Evolutionary conservation across 2,329 filamentous ascomycete genomes (phyloP).

Genomic region (Paraphaeosphaeria minitans): DNA sequence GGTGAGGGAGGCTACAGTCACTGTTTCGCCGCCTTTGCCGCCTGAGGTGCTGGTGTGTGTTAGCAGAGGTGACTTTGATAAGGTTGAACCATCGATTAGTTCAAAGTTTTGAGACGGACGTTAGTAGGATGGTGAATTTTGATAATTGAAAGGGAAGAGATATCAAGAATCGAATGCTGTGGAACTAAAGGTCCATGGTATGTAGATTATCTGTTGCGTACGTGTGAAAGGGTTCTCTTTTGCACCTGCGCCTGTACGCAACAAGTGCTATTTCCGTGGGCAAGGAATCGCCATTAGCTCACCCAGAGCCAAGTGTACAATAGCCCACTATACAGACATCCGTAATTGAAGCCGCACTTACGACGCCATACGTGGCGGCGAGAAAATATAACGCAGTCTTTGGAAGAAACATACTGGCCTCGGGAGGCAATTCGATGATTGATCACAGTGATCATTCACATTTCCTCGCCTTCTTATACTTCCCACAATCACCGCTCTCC

Average conservation of each 20-base stretch:
- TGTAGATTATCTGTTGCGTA: no score
- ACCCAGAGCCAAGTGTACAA: slow-evolving; percentile 3
- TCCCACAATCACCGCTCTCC: not conserved
- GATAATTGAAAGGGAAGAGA: not conserved
- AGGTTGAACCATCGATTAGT: not conserved
- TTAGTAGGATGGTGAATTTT: not conserved
- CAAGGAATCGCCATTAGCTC: not conserved
- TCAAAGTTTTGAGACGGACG: not conserved
- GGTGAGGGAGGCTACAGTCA: slow-evolving; percentile 32
- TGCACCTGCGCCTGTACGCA: no score
- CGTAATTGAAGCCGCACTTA: not conserved
- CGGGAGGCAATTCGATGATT: not conserved
- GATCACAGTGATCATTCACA: not conserved
- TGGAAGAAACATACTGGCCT: not conserved
- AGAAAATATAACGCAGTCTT: not conserved
- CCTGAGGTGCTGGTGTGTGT: slow-evolving; percentile 13
- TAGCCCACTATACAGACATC: not conserved
- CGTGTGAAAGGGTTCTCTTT: no score
- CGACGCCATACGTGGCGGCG: not conserved
- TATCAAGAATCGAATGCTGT: no score
- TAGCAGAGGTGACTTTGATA: not conserved
- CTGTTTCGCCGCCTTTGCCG: slow-evolving; percentile 32
- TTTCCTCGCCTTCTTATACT: not conserved
- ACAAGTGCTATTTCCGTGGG: not conserved
- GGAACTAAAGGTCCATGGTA: no score